Percentiles rank a stretch among this genome's conserved stretches.
Evolutionary conservation across 176 grass and related monocot species (phyloP).

Genomic region (Pontederia paniculata): DNA sequence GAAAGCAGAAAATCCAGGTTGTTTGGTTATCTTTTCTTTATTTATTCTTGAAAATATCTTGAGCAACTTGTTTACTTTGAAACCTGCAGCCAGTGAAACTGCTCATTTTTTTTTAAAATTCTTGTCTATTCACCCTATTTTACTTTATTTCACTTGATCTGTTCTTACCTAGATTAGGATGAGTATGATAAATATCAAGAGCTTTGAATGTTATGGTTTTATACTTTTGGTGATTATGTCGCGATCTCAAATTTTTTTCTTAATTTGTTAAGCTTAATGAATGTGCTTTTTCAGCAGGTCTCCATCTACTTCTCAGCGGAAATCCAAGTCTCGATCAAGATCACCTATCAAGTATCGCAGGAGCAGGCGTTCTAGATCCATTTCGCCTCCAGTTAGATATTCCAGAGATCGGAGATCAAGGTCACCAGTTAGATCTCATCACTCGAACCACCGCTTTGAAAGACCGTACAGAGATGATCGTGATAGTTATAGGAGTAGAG

Average conservation of each 20-base stretch:
- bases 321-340: slow-evolving; percentile 72
- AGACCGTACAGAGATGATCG: slow-evolving; percentile 47
- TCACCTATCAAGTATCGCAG: slow-evolving; percentile 84
- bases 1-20: slow-evolving; percentile 57
- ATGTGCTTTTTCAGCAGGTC: slow-evolving; percentile 39
- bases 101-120: no score
- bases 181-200: not conserved
- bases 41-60: not conserved
- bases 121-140: no score
- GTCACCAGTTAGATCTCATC: slow-evolving; percentile 53
- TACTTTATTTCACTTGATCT: not conserved
- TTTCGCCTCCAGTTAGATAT: slow-evolving; percentile 54
- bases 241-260: slow-evolving; percentile 9
- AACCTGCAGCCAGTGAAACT: not conserved
- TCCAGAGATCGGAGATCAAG: slow-evolving; percentile 44
- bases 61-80: not conserved
- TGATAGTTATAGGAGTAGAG: slow-evolving; percentile 44
- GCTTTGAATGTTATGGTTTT: no score
- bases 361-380: slow-evolving; percentile 57
- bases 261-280: not conserved
- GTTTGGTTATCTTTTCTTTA: not conserved
- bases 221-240: no score
- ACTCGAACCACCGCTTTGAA: slow-evolving; percentile 43
- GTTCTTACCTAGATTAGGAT: not conserved
- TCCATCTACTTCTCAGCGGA: slow-evolving; percentile 33